These are phyloP conservation scores for Ambrosia hybrid DNA, from an alignment of 140 eudicot genomes.

Conservation along the genomic window DNA sequence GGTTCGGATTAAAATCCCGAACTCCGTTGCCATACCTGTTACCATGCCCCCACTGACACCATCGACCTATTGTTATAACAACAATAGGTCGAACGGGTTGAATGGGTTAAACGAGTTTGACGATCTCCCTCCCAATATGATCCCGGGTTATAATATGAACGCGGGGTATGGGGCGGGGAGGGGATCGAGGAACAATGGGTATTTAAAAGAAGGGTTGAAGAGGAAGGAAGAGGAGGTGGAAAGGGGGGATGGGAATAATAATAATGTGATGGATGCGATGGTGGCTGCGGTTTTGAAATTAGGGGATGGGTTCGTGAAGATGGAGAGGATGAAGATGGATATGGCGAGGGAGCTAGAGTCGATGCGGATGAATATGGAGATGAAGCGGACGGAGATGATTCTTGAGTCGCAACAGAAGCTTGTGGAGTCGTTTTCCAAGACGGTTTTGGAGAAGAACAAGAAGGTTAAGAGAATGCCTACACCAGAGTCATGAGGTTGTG, in stretches of 20 bases:
- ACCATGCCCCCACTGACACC: neutral
- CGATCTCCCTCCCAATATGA: conserved; percentile 28
- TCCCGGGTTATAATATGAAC: conserved; percentile 20
- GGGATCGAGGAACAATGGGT: conserved; percentile 31
- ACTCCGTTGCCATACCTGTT: neutral
- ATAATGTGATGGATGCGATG: conserved; percentile 41
- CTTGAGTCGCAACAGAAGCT: conserved; percentile 75
- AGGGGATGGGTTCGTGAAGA: conserved; percentile 84
- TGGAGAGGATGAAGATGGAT: conserved; percentile 92
- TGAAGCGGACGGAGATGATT: conserved; percentile 81
- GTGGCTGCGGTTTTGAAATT: conserved; percentile 59
- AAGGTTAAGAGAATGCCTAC: conserved; percentile 55
- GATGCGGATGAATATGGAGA: conserved; percentile 85
- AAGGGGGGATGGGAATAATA: neutral
- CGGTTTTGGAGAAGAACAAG: conserved; percentile 42
- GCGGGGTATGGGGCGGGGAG: conserved; percentile 33
- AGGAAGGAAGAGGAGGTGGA: conserved; percentile 23
- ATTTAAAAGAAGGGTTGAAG: neutral
- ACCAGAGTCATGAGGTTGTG: conserved; percentile 26
- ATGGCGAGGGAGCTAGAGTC: conserved; percentile 72
- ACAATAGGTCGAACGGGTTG: neutral
- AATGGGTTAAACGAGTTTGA: neutral
- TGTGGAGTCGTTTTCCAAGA: conserved; percentile 60
- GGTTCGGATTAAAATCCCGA: conserved; percentile 53
- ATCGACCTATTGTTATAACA: no score